Evolutionary conservation across 1,284 basidiomycete genomes (phyloP).

Genomic region (Crepidotus sp.): DNA sequence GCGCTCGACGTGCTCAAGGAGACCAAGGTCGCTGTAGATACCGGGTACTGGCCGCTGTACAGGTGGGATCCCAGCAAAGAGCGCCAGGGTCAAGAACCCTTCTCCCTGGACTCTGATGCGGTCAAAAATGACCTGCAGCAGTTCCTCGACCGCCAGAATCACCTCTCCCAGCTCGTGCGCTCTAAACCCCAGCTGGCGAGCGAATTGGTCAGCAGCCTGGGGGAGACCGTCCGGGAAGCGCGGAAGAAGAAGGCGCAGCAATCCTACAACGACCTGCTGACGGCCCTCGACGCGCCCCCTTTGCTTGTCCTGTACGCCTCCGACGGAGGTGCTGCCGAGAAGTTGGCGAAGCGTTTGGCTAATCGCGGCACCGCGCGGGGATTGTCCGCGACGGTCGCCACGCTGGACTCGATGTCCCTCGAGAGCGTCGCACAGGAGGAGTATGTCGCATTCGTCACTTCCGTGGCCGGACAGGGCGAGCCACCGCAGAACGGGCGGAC

Average conservation of each 20-base stretch:
- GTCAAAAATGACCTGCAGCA: slow-evolving; percentile 92
- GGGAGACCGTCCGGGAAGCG: slow-evolving; percentile 77
- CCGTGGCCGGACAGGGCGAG: slow-evolving; percentile 98
- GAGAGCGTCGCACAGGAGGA: slow-evolving; percentile 70
- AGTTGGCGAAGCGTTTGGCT: slow-evolving; percentile 85
- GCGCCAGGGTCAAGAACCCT: slow-evolving; percentile 69
- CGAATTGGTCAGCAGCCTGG: slow-evolving; percentile 80
- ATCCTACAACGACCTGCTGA: slow-evolving; percentile 81
- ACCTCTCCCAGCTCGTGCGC: slow-evolving; percentile 85
- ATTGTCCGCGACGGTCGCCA: slow-evolving; percentile 63
- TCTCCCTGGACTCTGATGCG: slow-evolving; percentile 87
- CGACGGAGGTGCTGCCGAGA: slow-evolving; percentile 93
- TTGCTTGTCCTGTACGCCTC: slow-evolving; percentile 87
- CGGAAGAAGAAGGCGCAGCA: slow-evolving; percentile 80
- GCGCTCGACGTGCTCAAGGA: slow-evolving; percentile 90
- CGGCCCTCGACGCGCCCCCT: slow-evolving; percentile 84
- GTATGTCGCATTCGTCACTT: slow-evolving; percentile 84
- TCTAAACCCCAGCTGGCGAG: slow-evolving; percentile 75
- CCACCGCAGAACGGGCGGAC: slow-evolving; percentile 93
- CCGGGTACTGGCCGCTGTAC: slow-evolving; percentile 98
- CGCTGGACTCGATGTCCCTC: slow-evolving; percentile 73
- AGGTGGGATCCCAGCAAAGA: slow-evolving; percentile 92
- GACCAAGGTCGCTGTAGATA: slow-evolving; percentile 94
- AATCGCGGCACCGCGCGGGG: slow-evolving; percentile 82
- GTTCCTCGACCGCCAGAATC: slow-evolving; percentile 95